Percentiles rank a stretch among this genome's conserved stretches.
These are phyloP conservation scores for Dryas alaskensis DNA, from an alignment of 306 rosid genomes.

Conservation along the genomic window DNA sequence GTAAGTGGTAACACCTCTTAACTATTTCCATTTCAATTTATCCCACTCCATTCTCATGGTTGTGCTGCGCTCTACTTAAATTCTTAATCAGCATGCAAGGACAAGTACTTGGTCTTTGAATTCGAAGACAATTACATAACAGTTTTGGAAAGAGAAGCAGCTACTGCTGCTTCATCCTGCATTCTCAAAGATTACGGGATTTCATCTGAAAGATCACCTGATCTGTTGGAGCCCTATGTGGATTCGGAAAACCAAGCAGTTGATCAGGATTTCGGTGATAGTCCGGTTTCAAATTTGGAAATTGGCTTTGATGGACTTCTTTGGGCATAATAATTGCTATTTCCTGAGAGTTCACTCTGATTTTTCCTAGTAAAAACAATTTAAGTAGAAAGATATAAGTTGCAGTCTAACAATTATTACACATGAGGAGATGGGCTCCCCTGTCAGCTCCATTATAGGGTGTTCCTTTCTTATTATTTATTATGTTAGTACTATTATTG, in stretches of 20 bases:
- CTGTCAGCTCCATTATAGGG: neutral
- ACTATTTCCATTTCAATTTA: conserved; percentile 6
- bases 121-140: conserved; percentile 81
- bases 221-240: conserved; percentile 65
- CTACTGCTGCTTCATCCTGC: conserved; percentile 58
- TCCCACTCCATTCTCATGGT: conserved; percentile 20
- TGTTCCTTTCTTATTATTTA: neutral
- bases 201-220: conserved; percentile 81
- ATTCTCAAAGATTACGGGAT: conserved; percentile 81
- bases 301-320: conserved; percentile 69
- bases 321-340: conserved; percentile 49
- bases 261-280: conserved; percentile 50
- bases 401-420: neutral
- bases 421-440: neutral
- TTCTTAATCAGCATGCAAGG: conserved; percentile 67
- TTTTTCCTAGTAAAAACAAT: conserved; percentile 5
- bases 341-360: conserved; percentile 2
- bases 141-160: conserved; percentile 74
- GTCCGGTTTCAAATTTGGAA: conserved; percentile 73
- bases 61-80: conserved; percentile 14
- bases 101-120: conserved; percentile 70
- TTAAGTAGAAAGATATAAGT: neutral
- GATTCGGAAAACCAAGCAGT: conserved; percentile 47
- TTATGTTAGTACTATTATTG: neutral
- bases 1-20: conserved; percentile 46